Base-by-base conservation (phyloP, 176 grass and related monocot genomes). In the Puccinellia tenuiflora region DNA sequence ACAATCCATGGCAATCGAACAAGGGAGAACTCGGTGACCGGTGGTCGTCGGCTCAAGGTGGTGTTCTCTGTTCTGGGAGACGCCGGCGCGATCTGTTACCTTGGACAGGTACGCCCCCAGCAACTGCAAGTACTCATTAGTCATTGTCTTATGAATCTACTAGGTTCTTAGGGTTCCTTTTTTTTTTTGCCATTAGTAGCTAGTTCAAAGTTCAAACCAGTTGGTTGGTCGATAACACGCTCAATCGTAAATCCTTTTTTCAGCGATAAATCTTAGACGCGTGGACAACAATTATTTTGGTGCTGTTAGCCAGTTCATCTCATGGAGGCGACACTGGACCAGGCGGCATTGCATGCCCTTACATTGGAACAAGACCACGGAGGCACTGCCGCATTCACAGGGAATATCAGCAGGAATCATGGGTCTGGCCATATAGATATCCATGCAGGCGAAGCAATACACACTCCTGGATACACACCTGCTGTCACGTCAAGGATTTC, bases 401-500 rank as follows among this genome's bases (percentile, higher is more conserved):
- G 38, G 66, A 40, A 40, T 40, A 40, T 20, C 35, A 22, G 66
- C 35, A 68, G 35, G 35, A 35, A 40, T 21, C 34, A 68, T 39
- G 66, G 66, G 40, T 37, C 66, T 40, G 7, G 10, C 35, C 21
- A 68, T 21, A 68, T 68, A 68, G 35, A 68, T 22, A 11, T n/a
- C n/a, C 35, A 68, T 68, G 20, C 35, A 68, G 66, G 66, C 2
- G 66, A 40, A 40, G 35, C 35, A 40, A 14, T 21, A 22, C 5
- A 5, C 34, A 8, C 66, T 68, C 35, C 35, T 68, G 66, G 66
- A 68, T 14, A 35, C 20, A 21, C 66, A 68, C 66, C 66, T 68
- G 21, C 66, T 68, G 66, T 68, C 66, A 68, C 66, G 11, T 68
- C 66, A 68, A 68, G 66, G 66, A 68, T 68, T 68, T 68, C 66